Conservation (phyloP, 805 yeast species). For the Yarrowia bubula region DNA sequence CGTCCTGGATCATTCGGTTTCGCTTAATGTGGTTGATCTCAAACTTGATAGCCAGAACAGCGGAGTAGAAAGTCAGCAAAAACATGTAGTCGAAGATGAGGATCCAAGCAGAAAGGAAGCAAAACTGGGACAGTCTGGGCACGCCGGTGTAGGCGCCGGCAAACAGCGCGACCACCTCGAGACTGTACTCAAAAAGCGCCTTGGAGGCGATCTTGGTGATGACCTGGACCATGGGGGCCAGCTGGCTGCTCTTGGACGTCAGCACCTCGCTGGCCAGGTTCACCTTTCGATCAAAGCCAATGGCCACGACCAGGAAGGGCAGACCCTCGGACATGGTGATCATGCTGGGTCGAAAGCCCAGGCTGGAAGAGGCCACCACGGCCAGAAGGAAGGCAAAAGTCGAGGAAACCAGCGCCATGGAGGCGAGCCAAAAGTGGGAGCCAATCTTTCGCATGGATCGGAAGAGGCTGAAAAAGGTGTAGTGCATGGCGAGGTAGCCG, state of each 20-base stretch:
- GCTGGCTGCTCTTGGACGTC: conserved; percentile 37
- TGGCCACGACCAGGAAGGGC: conserved; percentile 87
- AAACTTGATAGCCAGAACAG: conserved; percentile 79
- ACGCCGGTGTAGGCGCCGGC: conserved; percentile 56
- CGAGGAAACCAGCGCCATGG: conserved; percentile 74
- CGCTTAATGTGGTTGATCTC: conserved; percentile 85
- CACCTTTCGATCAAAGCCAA: conserved; percentile 87
- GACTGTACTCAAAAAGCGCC: conserved; percentile 69
- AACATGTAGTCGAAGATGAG: conserved; percentile 68
- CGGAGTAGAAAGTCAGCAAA: conserved; percentile 77
- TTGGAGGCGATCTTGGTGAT: conserved; percentile 43
- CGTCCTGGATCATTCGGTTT: conserved; percentile 70
- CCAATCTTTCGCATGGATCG: conserved; percentile 74
- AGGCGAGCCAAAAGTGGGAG: conserved; percentile 82
- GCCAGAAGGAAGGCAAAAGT: conserved; percentile 83
- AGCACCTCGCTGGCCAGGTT: conserved; percentile 53
- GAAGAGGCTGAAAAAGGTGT: conserved; percentile 72
- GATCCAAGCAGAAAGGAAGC: conserved; percentile 68
- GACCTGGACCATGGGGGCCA: conserved; percentile 43
- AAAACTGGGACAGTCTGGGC: conserved; percentile 75
- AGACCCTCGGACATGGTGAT: conserved; percentile 82
- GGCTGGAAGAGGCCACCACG: conserved; percentile 55
- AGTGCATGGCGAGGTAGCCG: conserved; percentile 86
- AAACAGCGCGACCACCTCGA: conserved; percentile 67
- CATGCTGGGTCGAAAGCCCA: conserved; percentile 64